Base-by-base conservation (phyloP, 116 monocot genomes). In the Cymodocea nodosa region DNA sequence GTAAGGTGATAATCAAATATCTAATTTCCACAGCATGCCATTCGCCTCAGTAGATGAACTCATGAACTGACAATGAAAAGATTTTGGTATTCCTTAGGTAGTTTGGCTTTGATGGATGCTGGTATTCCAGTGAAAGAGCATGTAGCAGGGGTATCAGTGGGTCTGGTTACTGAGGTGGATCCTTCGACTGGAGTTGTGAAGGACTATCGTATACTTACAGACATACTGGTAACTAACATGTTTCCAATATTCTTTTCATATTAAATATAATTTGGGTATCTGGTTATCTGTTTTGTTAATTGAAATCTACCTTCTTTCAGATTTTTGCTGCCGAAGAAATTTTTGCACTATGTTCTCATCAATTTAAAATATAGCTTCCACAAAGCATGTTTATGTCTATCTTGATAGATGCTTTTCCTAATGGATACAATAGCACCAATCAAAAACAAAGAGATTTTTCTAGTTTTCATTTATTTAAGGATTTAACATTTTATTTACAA, bases 21-120 rank as follows among this genome's bases (percentile, higher is more conserved):
- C 44, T 44, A 44, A 8, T 44, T 44, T 44, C 44, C 44, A 10
- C 12, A 44, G 5, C 44, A 44, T 44, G 44, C 7, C 12, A 44
- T 12, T 44, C 9, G 1, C 8, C 3, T 44, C 44, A 44, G 44
- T 44, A 5, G 44, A 44, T 44, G 12, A 44, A 44, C 44, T 44
- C 11, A 30, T 30, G 30, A 30, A 30, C 30, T 30, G 30, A 30
- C 30, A 23, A 39, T 48, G 22, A 22, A 4, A 69, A 48, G 17
- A 37, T 58, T n/a, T 35, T 49, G 39, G 52, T 69, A 71, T 37
- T 61, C 60, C 77, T 15, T 71, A 97, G 97, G 99, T 23, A 99
- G 99, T 62, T 84, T 99, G 84, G 99, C 99, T 67, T 84, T 99
- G 63, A 92, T 99, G 99, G 99, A 99, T 83, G 99, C 99, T 75